A percentile compares a stretch with the other conserved stretches of the same genome.
Conservation (phyloP, 73 alveolate species). For the Tetrahymena thermophila region DNA sequence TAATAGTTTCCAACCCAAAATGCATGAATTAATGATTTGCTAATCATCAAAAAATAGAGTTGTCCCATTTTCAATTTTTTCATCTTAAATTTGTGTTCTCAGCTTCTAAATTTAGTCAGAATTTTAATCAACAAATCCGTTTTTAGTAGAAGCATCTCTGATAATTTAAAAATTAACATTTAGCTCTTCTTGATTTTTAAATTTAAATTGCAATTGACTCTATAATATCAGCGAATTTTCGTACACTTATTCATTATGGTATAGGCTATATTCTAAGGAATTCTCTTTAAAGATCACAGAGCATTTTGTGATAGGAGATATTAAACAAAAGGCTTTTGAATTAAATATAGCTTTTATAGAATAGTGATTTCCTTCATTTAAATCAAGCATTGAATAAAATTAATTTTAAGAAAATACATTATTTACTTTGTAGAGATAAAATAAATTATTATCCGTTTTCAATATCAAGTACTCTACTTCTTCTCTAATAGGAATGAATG, state of each 20-base stretch:
- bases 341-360: too few relatives aligned
- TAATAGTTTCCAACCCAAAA: neutral
- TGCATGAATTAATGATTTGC: neutral
- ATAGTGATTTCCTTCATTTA: too few relatives aligned
- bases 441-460: too few relatives aligned
- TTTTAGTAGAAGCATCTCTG: neutral
- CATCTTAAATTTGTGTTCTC: neutral
- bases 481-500: neutral
- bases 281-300: neutral
- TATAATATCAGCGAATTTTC: too few relatives aligned
- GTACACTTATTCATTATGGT: too few relatives aligned
- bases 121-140: neutral
- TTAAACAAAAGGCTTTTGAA: neutral
- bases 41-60: neutral
- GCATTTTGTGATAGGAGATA: neutral
- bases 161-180: too few relatives aligned
- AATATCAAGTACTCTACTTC: neutral
- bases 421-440: neutral
- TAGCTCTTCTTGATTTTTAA: neutral
- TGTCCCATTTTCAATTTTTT: neutral
- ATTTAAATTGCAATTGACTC: neutral
- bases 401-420: neutral
- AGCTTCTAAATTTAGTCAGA: neutral
- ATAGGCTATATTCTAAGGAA: too few relatives aligned
- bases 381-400: neutral